A percentile compares a stretch with the other conserved stretches of the same genome.
Conservation (phyloP, 176 grass and related monocot species). For the Poa annua region DNA sequence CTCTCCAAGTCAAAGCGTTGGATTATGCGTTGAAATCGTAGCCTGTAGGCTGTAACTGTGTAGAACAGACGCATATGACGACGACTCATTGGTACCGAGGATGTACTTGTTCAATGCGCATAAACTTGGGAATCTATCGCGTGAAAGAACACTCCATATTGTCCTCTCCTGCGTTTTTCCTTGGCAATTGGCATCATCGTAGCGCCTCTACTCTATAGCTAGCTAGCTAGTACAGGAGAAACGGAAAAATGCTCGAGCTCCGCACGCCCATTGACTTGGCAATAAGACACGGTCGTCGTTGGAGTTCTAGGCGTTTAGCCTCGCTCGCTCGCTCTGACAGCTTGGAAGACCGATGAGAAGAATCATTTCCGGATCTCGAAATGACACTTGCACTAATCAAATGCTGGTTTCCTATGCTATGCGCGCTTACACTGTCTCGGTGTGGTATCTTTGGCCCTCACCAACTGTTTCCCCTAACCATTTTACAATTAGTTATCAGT, state of each 20-base stretch:
- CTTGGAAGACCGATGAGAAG: constrained; percentile 52
- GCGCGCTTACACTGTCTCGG: neutral
- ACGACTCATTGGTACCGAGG: neutral
- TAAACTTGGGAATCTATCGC: constrained; percentile 42
- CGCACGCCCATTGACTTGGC: constrained; percentile 43
- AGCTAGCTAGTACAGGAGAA: constrained; percentile 11
- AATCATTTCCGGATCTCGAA: constrained; percentile 57
- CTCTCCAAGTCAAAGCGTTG: constrained; percentile 37
- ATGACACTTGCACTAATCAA: constrained; percentile 42
- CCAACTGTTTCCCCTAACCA: constrained; percentile 26
- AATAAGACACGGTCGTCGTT: constrained; percentile 34
- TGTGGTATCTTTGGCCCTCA: neutral
- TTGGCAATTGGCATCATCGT: neutral
- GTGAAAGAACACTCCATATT: constrained; percentile 50
- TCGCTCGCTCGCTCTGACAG: constrained; percentile 10
- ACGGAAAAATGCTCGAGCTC: constrained; percentile 36
- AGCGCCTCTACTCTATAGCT: neutral
- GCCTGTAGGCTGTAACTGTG: constrained; percentile 27
- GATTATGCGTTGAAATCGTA: constrained; percentile 40
- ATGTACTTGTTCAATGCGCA: constrained; percentile 11
- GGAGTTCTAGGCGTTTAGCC: constrained; percentile 17
- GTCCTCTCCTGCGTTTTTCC: constrained; percentile 30
- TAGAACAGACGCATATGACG: constrained; percentile 5
- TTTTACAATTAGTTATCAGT: constrained; percentile 22
- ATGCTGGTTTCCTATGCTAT: constrained; percentile 47